These are phyloP conservation scores for Malbranchea zuffiana DNA, from an alignment of 2,329 filamentous ascomycete genomes.

Conservation along the genomic window DNA sequence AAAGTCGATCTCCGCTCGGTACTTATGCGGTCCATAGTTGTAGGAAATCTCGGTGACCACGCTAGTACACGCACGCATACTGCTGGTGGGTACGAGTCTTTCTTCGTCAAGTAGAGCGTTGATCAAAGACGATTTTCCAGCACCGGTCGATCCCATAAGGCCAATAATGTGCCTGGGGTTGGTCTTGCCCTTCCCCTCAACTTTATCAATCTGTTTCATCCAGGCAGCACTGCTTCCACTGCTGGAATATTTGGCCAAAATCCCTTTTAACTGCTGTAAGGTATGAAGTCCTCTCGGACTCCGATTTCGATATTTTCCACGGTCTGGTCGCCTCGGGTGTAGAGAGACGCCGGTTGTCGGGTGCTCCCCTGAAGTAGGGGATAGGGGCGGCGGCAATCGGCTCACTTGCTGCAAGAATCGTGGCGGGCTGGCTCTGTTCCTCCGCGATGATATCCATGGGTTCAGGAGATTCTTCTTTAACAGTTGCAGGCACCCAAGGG, in stretches of 20 bases:
- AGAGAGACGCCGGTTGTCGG: too few species aligned
- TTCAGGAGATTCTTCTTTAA: too few species aligned
- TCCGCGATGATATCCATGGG: too few species aligned
- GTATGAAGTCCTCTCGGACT: constrained; percentile 25
- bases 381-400: too few species aligned
- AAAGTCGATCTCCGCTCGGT: constrained; percentile 50
- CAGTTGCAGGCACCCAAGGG: too few species aligned
- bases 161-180: constrained; percentile 43
- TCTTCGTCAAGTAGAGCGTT: constrained; percentile 55
- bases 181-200: constrained; percentile 30
- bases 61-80: constrained; percentile 52
- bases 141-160: constrained; percentile 51
- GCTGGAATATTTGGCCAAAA: constrained; percentile 20
- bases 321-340: background rate
- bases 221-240: constrained; percentile 30
- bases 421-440: too few species aligned
- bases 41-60: constrained; percentile 51
- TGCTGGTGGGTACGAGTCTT: constrained; percentile 44
- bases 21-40: constrained; percentile 40
- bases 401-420: too few species aligned
- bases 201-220: constrained; percentile 33
- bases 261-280: constrained; percentile 25
- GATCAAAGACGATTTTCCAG: constrained; percentile 52
- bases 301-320: constrained; percentile 15
- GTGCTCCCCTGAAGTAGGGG: too few species aligned